Conservation (phyloP, 2,329 filamentous ascomycete species). For the Pseudocercospora eumusae region DNA sequence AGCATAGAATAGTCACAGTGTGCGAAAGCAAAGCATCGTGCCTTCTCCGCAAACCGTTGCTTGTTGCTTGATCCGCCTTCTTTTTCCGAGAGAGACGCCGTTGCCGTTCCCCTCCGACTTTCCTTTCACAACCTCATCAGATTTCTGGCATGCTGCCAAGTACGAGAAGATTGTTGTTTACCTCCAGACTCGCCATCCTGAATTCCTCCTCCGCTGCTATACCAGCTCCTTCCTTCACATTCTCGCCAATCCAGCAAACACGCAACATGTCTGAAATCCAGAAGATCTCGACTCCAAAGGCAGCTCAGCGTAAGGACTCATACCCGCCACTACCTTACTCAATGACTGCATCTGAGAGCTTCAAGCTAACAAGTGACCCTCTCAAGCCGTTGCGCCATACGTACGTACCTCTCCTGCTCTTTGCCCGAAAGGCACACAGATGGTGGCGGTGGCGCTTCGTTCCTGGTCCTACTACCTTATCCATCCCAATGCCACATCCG, state of each 20-base stretch:
- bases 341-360: neutral
- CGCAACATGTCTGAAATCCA: constrained; percentile 48
- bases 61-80: neutral
- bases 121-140: constrained; percentile 2
- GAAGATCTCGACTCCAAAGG: constrained; percentile 46
- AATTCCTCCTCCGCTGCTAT: neutral
- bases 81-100: constrained; percentile 3
- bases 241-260: constrained; percentile 4
- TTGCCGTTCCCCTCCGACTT: neutral
- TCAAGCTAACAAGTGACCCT: neutral
- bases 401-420: neutral
- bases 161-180: neutral
- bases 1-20: no score
- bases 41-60: neutral
- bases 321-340: neutral
- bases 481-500: constrained; percentile 1
- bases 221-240: neutral
- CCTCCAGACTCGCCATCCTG: neutral
- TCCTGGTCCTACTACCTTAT: constrained; percentile 2
- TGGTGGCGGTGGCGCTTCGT: neutral
- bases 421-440: constrained; percentile 8
- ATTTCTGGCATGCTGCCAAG: neutral
- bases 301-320: constrained; percentile 44
- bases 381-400: constrained; percentile 10
- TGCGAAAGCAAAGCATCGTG: neutral